Conservation (phyloP, 495 filamentous ascomycete genomes). For the Evernia prunastri region DNA sequence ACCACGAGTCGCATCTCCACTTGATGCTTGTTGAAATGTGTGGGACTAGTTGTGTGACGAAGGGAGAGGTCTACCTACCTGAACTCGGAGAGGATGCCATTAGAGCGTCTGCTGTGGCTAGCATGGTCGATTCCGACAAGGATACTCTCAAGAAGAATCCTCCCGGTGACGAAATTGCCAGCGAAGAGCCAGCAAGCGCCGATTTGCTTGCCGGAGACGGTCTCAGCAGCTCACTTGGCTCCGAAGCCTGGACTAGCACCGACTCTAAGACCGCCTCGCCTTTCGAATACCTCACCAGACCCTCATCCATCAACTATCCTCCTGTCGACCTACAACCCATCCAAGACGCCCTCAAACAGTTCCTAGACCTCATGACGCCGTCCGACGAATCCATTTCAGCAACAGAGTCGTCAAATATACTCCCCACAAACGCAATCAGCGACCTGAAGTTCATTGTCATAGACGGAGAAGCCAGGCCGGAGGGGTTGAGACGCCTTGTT, state of each 20-base stretch:
- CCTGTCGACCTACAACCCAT: background rate
- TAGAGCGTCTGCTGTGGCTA: background rate
- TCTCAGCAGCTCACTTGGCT: too few relatives aligned
- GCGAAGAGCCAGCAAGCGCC: too few relatives aligned
- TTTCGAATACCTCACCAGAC: background rate
- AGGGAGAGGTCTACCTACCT: background rate
- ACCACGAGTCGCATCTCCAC: background rate
- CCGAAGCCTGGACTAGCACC: background rate
- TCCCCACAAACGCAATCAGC: background rate
- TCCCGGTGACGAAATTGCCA: background rate
- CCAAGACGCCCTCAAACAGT: background rate
- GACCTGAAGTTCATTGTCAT: background rate
- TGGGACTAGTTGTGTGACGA: background rate
- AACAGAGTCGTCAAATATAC: background rate
- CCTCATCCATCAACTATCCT: background rate
- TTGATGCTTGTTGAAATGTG: background rate
- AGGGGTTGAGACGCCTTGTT: accelerated
- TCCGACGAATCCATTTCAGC: too few relatives aligned
- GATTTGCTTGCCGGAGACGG: too few relatives aligned
- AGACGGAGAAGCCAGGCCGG: background rate
- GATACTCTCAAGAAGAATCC: background rate
- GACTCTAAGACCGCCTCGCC: background rate
- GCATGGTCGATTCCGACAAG: background rate
- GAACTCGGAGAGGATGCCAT: background rate
- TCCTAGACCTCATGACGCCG: background rate